A percentile compares a stretch with the other conserved stretches of the same genome.
These are phyloP conservation scores for Platanus orientalis DNA, from an alignment of 164 flowering plant genomes.

Conservation along the genomic window DNA sequence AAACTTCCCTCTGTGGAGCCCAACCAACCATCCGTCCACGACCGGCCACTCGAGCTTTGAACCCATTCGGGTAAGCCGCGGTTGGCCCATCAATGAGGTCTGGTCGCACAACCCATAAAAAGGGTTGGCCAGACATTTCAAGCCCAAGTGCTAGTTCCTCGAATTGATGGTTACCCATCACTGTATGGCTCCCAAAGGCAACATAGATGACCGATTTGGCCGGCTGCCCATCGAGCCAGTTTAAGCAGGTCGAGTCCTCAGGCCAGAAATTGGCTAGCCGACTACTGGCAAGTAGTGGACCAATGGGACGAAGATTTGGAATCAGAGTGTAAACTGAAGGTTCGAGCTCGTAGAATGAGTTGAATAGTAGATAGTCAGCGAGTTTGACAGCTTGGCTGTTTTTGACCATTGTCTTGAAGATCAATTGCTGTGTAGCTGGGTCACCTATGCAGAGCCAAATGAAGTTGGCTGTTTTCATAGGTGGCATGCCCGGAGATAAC, in stretches of 20 bases:
- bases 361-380: too few species aligned
- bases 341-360: constrained; percentile 15
- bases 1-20: too few species aligned
- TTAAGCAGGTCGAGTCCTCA: constrained; percentile 10
- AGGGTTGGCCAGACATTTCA: constrained; percentile 7
- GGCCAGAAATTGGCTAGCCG: constrained; percentile 6
- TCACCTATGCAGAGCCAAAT: constrained; percentile 25
- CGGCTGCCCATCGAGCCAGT: constrained; percentile 14
- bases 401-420: constrained; percentile 4
- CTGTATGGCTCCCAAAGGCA: constrained; percentile 17
- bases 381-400: constrained; percentile 6
- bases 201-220: constrained; percentile 16
- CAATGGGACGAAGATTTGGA: constrained; percentile 9
- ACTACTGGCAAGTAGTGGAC: constrained; percentile 7
- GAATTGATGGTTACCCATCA: constrained; percentile 2
- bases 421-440: constrained; percentile 1
- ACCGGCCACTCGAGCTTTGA: constrained; percentile 1
- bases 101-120: constrained; percentile 7
- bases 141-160: constrained; percentile 9
- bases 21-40: constrained; percentile 8
- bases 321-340: constrained; percentile 2
- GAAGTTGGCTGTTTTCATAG: constrained; percentile 16
- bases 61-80: constrained; percentile 5
- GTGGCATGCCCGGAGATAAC: constrained; percentile 25
- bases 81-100: not conserved